Percentiles rank a stretch among this genome's conserved stretches.
phyloP scores from a whole-genome alignment of 106 monocot genomes.

The Agapanthus africanus region DNA sequence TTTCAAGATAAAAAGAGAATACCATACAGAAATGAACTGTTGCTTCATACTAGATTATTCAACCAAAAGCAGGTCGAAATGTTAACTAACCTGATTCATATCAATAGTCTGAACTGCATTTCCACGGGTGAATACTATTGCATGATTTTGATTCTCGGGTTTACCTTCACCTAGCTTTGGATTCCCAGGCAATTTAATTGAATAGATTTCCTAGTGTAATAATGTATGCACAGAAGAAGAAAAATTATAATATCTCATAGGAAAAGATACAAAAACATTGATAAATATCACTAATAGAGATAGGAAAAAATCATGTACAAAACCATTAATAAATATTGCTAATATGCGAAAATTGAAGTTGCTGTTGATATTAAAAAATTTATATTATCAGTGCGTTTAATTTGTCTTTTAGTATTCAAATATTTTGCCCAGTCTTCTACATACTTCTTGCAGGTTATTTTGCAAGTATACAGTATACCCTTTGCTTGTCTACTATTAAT shows the following conservation, averaged over 20 bases:
- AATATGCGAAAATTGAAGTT: too few relatives aligned
- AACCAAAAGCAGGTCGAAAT: not conserved
- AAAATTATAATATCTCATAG: not conserved
- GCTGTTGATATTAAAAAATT: too few relatives aligned
- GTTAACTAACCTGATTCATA: slow-evolving; percentile 78
- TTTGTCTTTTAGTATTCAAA: too few relatives aligned
- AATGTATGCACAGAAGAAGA: not conserved
- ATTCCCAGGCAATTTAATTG: slow-evolving; percentile 78
- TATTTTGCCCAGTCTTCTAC: too few relatives aligned
- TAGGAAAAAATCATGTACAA: too few relatives aligned
- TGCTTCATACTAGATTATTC: not conserved
- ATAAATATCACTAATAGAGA: too few relatives aligned
- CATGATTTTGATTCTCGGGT: slow-evolving; percentile 97
- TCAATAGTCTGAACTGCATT: slow-evolving; percentile 88
- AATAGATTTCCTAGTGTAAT: slow-evolving; percentile 85
- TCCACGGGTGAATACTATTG: slow-evolving; percentile 86
- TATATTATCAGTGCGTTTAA: too few relatives aligned
- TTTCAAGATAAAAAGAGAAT: not conserved
- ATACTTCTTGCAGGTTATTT: too few relatives aligned
- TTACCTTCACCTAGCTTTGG: slow-evolving; percentile 95
- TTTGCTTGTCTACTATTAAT: too few relatives aligned
- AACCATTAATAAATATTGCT: too few relatives aligned
- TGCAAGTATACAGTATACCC: too few relatives aligned
- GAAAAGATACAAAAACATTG: not conserved
- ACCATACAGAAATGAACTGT: not conserved